A percentile compares a stretch with the other conserved stretches of the same genome.
Conservation (phyloP, 2,329 filamentous ascomycete genomes). For the Pestalotiopsis sp. region DNA sequence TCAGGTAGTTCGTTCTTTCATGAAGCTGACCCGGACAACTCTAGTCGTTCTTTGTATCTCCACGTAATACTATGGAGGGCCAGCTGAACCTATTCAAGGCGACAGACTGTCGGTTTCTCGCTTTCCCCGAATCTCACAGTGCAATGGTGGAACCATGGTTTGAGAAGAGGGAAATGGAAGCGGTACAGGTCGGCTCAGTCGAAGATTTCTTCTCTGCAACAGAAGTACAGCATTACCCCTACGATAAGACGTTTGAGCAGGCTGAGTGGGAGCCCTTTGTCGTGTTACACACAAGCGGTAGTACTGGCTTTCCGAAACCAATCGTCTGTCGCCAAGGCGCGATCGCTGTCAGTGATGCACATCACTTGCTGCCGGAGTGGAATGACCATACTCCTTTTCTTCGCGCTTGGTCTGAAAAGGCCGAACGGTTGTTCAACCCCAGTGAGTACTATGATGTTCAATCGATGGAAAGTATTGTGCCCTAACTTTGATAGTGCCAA, state of each 20-base stretch:
- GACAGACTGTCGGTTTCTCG: slow-evolving; percentile 39
- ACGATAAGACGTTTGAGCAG: slow-evolving; percentile 40
- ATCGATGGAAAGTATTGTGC: neutral
- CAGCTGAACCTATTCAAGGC: slow-evolving; percentile 42
- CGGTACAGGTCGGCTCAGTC: slow-evolving; percentile 30
- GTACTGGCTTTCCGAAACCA: slow-evolving; percentile 44
- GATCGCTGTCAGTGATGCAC: slow-evolving; percentile 36
- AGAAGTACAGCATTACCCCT: slow-evolving; percentile 32
- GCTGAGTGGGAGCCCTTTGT: slow-evolving; percentile 38
- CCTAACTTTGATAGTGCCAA: slow-evolving; percentile 31
- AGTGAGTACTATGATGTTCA: slow-evolving; percentile 4
- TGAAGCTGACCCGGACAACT: neutral
- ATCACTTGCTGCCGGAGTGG: slow-evolving; percentile 27
- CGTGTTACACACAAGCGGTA: slow-evolving; percentile 46
- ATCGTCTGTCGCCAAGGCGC: slow-evolving; percentile 40
- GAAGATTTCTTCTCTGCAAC: slow-evolving; percentile 33
- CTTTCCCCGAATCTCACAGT: slow-evolving; percentile 28
- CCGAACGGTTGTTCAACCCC: neutral
- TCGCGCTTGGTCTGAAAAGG: slow-evolving; percentile 11
- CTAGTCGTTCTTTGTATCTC: slow-evolving; percentile 42
- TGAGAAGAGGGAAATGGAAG: slow-evolving; percentile 34
- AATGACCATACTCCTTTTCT: slow-evolving; percentile 24
- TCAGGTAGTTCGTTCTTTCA: neutral
- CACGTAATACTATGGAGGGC: slow-evolving; percentile 41
- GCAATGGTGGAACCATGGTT: slow-evolving; percentile 35